Percentiles rank a stretch among this genome's conserved stretches.
These are phyloP conservation scores for Tephrocybe sp. DNA, from an alignment of 768 basidiomycete species.

Conservation along the genomic window DNA sequence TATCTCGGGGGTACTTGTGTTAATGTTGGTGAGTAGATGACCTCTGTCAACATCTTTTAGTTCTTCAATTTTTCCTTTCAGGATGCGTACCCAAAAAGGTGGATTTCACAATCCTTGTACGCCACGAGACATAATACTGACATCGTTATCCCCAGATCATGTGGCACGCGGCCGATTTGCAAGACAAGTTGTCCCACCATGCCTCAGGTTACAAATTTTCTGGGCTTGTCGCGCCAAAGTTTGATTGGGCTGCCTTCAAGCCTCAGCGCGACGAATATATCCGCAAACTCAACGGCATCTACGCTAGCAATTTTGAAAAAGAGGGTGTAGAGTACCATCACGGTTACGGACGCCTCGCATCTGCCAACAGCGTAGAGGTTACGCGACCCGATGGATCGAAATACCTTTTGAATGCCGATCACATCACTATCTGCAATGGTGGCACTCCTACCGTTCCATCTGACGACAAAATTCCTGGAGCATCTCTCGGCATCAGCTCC, in stretches of 20 bases:
- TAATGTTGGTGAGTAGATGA: slow-evolving; percentile 78
- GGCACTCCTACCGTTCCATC: slow-evolving; percentile 79
- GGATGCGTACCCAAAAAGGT: slow-evolving; percentile 98
- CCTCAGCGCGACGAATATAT: slow-evolving; percentile 96
- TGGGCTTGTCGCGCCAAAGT: slow-evolving; percentile 56
- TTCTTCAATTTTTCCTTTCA: neutral
- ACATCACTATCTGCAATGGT: slow-evolving; percentile 83
- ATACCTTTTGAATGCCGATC: slow-evolving; percentile 73
- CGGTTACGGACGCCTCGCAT: slow-evolving; percentile 73
- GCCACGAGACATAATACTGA: neutral
- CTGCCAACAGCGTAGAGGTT: slow-evolving; percentile 70
- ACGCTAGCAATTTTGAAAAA: slow-evolving; percentile 82
- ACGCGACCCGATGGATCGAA: slow-evolving; percentile 61
- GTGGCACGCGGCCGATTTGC: slow-evolving; percentile 94
- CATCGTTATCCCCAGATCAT: slow-evolving; percentile 63
- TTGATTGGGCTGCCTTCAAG: slow-evolving; percentile 91
- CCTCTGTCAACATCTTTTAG: neutral
- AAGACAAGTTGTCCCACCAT: slow-evolving; percentile 80
- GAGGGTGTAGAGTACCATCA: slow-evolving; percentile 87
- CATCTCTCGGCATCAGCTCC: slow-evolving; percentile 84
- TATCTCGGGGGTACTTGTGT: slow-evolving; percentile 94
- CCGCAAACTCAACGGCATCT: slow-evolving; percentile 82
- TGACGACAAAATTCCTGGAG: slow-evolving; percentile 83
- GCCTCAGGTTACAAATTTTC: slow-evolving; percentile 70
- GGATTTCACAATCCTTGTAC: neutral